These are phyloP conservation scores for Pleurotus giganteus DNA, from an alignment of 768 basidiomycete genomes.

Conservation along the genomic window DNA sequence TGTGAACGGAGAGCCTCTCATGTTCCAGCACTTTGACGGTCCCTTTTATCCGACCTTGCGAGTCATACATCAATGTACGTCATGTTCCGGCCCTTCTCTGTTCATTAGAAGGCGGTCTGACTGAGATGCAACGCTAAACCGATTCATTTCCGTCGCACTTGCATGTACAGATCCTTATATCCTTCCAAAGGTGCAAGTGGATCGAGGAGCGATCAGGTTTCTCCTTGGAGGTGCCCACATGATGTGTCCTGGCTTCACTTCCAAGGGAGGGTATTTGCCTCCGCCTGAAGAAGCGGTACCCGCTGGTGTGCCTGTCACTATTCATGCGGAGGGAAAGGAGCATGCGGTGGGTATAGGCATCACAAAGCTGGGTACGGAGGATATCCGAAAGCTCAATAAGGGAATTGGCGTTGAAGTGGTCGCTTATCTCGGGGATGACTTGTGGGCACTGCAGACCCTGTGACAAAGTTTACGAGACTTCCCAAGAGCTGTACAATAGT, in stretches of 20 bases:
- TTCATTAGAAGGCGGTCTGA: neutral
- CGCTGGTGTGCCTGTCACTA: slow-evolving; percentile 78
- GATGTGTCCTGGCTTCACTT: slow-evolving; percentile 98
- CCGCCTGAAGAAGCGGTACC: slow-evolving; percentile 65
- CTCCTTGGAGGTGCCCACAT: slow-evolving; percentile 90
- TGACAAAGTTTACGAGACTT: slow-evolving; percentile 32
- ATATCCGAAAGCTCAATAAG: slow-evolving; percentile 89
- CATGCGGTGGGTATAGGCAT: slow-evolving; percentile 86
- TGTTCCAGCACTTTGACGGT: slow-evolving; percentile 97
- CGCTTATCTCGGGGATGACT: slow-evolving; percentile 85
- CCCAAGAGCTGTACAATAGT: neutral
- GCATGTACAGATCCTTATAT: slow-evolving; percentile 76
- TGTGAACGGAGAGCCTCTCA: slow-evolving; percentile 80
- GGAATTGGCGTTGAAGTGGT: slow-evolving; percentile 86
- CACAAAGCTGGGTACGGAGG: slow-evolving; percentile 80
- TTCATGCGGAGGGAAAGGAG: slow-evolving; percentile 95
- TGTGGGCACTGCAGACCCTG: slow-evolving; percentile 71
- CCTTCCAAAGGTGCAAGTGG: slow-evolving; percentile 84
- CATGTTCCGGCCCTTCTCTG: slow-evolving; percentile 1
- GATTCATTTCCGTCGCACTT: slow-evolving; percentile 8
- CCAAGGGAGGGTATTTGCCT: slow-evolving; percentile 85
- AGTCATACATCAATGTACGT: slow-evolving; percentile 88
- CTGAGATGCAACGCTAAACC: neutral
- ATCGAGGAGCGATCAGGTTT: slow-evolving; percentile 98
- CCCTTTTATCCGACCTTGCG: slow-evolving; percentile 88